These are phyloP conservation scores for Botrytis aclada DNA, from an alignment of 2,329 filamentous ascomycete genomes.

Conservation along the genomic window DNA sequence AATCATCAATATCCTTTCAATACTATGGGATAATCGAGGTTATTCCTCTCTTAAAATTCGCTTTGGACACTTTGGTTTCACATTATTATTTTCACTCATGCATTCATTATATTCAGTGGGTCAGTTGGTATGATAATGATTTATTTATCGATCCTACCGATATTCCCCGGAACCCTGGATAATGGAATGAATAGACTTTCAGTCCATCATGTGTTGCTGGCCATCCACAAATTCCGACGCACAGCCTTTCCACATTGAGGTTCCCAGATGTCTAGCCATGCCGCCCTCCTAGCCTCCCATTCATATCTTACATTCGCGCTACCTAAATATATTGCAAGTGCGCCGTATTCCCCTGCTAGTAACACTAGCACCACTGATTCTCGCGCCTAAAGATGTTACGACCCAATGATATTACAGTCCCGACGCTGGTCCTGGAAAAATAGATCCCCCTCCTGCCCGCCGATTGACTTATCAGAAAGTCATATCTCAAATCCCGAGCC, in stretches of 20 bases:
- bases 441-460: too few species aligned
- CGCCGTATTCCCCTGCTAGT: neutral
- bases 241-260: neutral
- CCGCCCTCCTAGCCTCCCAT: neutral
- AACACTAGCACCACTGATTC: neutral
- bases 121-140: neutral
- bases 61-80: neutral
- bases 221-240: neutral
- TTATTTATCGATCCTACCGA: neutral
- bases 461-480: accelerated
- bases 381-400: neutral
- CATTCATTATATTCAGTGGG: neutral
- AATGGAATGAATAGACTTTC: neutral
- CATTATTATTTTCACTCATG: neutral
- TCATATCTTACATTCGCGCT: neutral
- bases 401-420: accelerated
- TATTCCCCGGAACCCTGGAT: neutral
- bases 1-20: too few species aligned
- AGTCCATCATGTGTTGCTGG: neutral
- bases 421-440: neutral
- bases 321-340: neutral
- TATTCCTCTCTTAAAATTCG: neutral
- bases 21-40: too few species aligned
- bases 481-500: neutral
- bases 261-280: neutral